A percentile compares a stretch with the other conserved stretches of the same genome.
These are phyloP conservation scores for Coemansia sp. DNA, from an alignment of 192 early-diverging fungal genomes.

Conservation along the genomic window DNA sequence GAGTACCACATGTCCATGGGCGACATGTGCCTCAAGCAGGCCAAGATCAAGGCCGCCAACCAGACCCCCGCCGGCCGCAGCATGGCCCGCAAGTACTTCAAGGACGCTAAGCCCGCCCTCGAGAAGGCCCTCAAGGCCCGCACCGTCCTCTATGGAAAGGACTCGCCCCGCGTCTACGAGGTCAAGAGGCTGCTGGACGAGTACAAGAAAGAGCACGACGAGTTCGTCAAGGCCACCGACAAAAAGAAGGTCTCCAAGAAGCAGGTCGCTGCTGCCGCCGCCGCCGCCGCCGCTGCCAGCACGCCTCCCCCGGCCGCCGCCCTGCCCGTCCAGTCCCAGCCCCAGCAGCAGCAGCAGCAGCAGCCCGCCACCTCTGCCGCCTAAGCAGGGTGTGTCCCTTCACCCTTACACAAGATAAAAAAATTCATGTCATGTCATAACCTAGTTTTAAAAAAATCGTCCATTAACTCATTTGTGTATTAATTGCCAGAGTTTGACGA, in stretches of 20 bases:
- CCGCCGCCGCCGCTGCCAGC: not conserved
- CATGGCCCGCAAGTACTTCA: constrained; percentile 45
- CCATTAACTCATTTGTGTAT: not conserved
- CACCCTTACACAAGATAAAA: not conserved
- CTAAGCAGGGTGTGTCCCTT: not conserved
- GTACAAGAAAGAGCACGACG: constrained; percentile 49
- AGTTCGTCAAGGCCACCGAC: constrained; percentile 37
- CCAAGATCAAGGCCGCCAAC: constrained; percentile 50
- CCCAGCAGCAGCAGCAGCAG: not conserved
- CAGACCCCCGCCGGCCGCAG: constrained; percentile 44
- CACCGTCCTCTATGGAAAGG: constrained; percentile 34
- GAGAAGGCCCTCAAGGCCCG: constrained; percentile 30
- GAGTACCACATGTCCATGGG: constrained; percentile 60
- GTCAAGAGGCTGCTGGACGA: constrained; percentile 39
- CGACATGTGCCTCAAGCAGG: constrained; percentile 59
- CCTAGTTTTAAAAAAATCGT: not conserved
- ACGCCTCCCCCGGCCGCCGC: not conserved
- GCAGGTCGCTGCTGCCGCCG: constrained; percentile 13
- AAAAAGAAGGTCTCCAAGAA: constrained; percentile 49
- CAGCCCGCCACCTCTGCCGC: constrained; percentile 5
- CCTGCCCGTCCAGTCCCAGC: not conserved
- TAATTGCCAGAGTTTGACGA: not conserved
- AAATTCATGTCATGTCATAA: not conserved
- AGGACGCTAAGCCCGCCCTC: constrained; percentile 42
- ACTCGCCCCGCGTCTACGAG: constrained; percentile 32